Evolutionary conservation across 768 basidiomycete genomes (phyloP).

Genomic region (Podaxis carcinomalis): DNA sequence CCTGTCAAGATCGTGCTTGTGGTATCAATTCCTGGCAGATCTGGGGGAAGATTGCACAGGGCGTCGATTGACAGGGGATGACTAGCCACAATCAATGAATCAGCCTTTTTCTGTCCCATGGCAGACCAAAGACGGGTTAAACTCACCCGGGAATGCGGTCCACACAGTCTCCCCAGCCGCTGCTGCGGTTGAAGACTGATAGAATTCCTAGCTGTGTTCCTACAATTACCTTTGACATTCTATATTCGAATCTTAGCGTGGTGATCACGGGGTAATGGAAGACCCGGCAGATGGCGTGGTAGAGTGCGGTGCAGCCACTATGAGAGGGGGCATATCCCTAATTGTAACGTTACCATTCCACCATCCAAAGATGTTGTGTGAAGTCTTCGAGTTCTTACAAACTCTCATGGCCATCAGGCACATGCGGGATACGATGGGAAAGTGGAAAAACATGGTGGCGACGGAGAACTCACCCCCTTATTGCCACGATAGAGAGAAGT

Average conservation of each 20-base stretch:
- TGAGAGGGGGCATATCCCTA: background rate
- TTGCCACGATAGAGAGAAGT: slow-evolving; percentile 77
- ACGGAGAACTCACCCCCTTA: slow-evolving; percentile 62
- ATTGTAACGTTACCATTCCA: background rate
- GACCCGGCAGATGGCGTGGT: background rate
- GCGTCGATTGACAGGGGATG: slow-evolving; percentile 92
- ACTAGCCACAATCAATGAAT: slow-evolving; percentile 32
- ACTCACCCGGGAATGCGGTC: slow-evolving; percentile 83
- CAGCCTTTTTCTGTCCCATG: slow-evolving; percentile 2
- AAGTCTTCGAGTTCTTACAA: background rate
- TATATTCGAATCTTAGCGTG: slow-evolving; percentile 22
- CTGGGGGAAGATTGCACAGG: slow-evolving; percentile 66
- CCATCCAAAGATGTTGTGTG: background rate
- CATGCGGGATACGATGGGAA: background rate
- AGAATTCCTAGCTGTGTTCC: slow-evolving; percentile 89
- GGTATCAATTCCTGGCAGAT: slow-evolving; percentile 56
- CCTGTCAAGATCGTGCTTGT: slow-evolving; percentile 78
- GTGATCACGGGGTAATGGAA: background rate
- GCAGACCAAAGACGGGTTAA: background rate
- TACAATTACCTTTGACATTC: slow-evolving; percentile 78
- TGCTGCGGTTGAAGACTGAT: slow-evolving; percentile 83
- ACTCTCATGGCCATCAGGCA: background rate
- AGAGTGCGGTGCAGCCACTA: background rate
- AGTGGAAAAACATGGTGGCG: slow-evolving; percentile 6
- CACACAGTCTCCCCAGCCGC: slow-evolving; percentile 90